Conservation (phyloP, 352 stramenopile genomes). For the Blastocystis sp. region DNA sequence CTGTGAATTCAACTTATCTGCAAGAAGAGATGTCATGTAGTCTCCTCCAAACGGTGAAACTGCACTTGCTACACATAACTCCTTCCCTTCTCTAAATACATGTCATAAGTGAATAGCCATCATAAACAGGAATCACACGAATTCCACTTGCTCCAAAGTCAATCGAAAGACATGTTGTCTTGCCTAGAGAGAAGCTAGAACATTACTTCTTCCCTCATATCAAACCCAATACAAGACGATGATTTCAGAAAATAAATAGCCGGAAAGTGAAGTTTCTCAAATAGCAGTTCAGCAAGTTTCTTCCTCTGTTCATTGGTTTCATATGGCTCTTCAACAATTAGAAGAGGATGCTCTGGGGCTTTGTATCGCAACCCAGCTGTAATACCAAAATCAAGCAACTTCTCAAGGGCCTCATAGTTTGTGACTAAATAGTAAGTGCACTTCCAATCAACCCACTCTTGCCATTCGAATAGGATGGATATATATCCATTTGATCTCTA, state of each 20-base stretch:
- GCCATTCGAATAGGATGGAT: constrained; percentile 52
- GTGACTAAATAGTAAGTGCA: background rate
- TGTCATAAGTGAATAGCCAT: constrained; percentile 53
- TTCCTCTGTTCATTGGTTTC: constrained; percentile 66
- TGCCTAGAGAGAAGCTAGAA: constrained; percentile 44
- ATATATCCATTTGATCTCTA: constrained; percentile 60
- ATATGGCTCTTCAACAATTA: constrained; percentile 69
- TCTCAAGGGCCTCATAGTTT: constrained; percentile 71
- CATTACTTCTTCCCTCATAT: background rate
- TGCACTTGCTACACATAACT: background rate
- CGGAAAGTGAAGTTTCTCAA: constrained; percentile 45
- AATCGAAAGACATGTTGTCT: constrained; percentile 54
- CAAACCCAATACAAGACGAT: constrained; percentile 45
- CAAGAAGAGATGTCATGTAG: constrained; percentile 29
- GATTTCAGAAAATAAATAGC: constrained; percentile 56
- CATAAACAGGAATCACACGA: constrained; percentile 47
- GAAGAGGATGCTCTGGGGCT: constrained; percentile 70
- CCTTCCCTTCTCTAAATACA: background rate
- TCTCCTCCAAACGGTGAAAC: constrained; percentile 49
- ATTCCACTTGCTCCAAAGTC: constrained; percentile 60
- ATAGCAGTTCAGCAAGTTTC: constrained; percentile 68
- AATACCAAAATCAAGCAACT: constrained; percentile 69
- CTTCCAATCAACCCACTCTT: background rate
- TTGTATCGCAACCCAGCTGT: constrained; percentile 65
- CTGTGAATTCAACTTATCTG: constrained; percentile 45